phyloP scores from a whole-genome alignment of 768 basidiomycete genomes.

The Lentinula sp. region DNA sequence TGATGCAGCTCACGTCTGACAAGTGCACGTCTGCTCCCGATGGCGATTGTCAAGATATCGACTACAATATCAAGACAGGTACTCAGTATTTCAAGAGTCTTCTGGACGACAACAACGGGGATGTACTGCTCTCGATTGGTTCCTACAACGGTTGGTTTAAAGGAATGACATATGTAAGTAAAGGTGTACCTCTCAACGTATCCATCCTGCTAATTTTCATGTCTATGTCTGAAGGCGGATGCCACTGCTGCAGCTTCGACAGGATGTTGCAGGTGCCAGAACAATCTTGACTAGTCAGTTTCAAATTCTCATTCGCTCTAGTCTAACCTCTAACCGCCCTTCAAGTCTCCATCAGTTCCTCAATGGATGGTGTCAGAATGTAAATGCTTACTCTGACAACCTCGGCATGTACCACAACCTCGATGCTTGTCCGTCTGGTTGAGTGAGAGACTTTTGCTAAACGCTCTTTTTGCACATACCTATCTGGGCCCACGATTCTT shows the following conservation, averaged over 20 bases:
- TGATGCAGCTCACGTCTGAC: conserved; percentile 81
- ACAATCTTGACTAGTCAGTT: conserved; percentile 82
- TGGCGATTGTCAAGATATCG: conserved; percentile 40
- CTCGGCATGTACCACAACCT: conserved; percentile 68
- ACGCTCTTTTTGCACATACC: not conserved
- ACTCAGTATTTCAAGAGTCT: conserved; percentile 52
- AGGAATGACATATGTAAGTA: conserved; percentile 52
- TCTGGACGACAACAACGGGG: conserved; percentile 41
- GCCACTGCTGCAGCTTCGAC: conserved; percentile 54
- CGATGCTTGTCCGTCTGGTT: conserved; percentile 23
- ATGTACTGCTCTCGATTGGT: conserved; percentile 56
- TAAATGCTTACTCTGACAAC: conserved; percentile 39
- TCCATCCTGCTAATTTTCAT: conserved; percentile 1
- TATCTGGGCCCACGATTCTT: not conserved
- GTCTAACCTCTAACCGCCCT: not conserved
- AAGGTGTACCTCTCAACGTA: not conserved
- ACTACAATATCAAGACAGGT: conserved; percentile 69
- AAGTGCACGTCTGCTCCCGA: conserved; percentile 60
- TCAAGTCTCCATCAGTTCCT: conserved; percentile 61
- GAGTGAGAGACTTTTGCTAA: not conserved
- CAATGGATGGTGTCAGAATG: conserved; percentile 67
- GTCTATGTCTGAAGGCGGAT: conserved; percentile 26
- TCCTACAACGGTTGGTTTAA: conserved; percentile 70
- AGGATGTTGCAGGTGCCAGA: conserved; percentile 65
- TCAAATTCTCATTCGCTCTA: not conserved